Evolutionary conservation across 1,284 basidiomycete species (phyloP).

Genomic region (Moesziomyces parantarcticus): DNA sequence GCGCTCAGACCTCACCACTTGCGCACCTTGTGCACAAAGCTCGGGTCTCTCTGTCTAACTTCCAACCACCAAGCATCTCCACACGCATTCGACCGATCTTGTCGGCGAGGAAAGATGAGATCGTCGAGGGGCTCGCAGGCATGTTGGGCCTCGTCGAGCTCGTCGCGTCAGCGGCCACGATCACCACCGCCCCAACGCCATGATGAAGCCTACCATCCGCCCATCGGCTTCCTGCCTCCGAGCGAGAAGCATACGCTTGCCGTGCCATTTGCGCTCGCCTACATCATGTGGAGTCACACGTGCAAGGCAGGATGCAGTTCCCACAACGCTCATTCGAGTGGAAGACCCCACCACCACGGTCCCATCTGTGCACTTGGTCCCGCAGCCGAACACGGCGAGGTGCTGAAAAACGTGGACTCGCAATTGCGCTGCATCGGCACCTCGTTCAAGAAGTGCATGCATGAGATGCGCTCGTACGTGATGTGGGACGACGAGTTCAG

Average conservation of each 20-base stretch:
- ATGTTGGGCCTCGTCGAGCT: not conserved
- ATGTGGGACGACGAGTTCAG: slow-evolving; percentile 1
- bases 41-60: too few species aligned
- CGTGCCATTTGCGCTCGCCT: not conserved
- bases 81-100: too few species aligned
- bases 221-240: not conserved
- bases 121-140: too few species aligned
- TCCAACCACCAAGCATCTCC: too few species aligned
- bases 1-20: too few species aligned
- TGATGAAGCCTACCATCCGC: not conserved
- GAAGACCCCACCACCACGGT: not conserved
- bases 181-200: too few species aligned
- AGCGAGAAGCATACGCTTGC: not conserved
- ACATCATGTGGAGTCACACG: not conserved
- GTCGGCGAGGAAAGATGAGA: too few species aligned
- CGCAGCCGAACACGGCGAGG: not conserved
- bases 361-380: not conserved
- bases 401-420: not conserved
- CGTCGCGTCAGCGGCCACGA: too few species aligned
- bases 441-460: slow-evolving; percentile 10
- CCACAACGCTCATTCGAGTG: not conserved
- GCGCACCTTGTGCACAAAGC: too few species aligned
- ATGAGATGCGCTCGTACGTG: slow-evolving; percentile 9
- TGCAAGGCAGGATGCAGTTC: not conserved
- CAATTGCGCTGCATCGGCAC: slow-evolving; percentile 2